Base-by-base conservation (phyloP, 106 monocot species). In the Posidonia australis region DNA sequence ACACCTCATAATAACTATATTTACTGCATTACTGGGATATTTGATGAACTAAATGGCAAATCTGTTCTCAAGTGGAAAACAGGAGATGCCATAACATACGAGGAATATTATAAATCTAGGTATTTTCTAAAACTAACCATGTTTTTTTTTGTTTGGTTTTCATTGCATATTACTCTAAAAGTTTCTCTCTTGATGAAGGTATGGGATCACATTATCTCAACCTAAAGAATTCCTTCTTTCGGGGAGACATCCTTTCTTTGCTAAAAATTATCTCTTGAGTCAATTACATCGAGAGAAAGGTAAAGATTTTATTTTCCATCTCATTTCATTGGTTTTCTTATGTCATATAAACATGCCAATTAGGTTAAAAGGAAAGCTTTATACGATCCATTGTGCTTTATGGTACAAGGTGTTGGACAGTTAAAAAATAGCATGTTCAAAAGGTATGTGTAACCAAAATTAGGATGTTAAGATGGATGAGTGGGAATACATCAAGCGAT, bases 1-100 rank as follows among this genome's bases (percentile, higher is more conserved):
- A 78, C 83, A 9, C 83, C 83, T 56, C 87, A 87, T 62, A 83
- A 63, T 76, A 66, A 63, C 19, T 7, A 16, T 19, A 56, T 87
- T 56, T 87, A 83, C 44, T 70, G 43, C 18, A 56, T 83, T 36
- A 78, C 48, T 67, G 81, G 78, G n/a, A 67, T 83, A 23, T 54
- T 76, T 20, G 44, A 43, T 20, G 46, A 49, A 21, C 30, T 77
- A 30, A 56, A 81, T 68, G 69, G 69, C 2, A 58, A 81, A 59
- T 87, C 87, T 29, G 27, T n/a, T 31, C 48, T 83, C 14, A 63
- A 51, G 23, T 52, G 70, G 64, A 73, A 65, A 62, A 51, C 32
- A 4, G 82, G 77, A 19, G 76, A 67, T 23, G 23, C 31, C 69
- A 9, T 76, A 26, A 76, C 80, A n/a, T 87, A 87, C 70, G 70